A percentile compares a stretch with the other conserved stretches of the same genome.
phyloP scores from a whole-genome alignment of 139 green algal genomes.

The Penium margaritaceum region DNA sequence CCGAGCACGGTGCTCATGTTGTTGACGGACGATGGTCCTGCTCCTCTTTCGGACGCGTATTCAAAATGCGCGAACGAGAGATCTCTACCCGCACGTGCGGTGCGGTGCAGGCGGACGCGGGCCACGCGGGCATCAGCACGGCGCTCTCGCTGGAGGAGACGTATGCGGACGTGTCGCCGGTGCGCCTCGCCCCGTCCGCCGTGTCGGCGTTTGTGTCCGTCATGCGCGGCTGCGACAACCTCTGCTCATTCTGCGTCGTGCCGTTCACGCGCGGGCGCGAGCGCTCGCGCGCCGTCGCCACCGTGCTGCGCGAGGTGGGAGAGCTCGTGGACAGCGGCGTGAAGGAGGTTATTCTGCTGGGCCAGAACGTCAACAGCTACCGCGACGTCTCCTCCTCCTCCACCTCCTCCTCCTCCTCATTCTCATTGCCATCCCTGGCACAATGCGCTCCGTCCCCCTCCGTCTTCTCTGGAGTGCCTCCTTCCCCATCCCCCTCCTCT shows the following conservation, averaged over 20 bases:
- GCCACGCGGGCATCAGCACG: slow-evolving; percentile 64
- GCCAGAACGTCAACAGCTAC: slow-evolving; percentile 89
- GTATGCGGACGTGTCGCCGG: slow-evolving; percentile 75
- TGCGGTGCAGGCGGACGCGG: slow-evolving; percentile 3
- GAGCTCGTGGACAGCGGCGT: slow-evolving; percentile 55
- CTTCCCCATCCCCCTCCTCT: slow-evolving; percentile 1
- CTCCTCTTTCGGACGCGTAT: no score
- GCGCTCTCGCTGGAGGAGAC: slow-evolving; percentile 75
- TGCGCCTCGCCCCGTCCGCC: slow-evolving; percentile 48
- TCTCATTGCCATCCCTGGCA: background rate
- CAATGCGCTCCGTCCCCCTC: background rate
- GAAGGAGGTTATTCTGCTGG: slow-evolving; percentile 69
- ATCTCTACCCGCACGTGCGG: no score
- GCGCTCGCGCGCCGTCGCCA: slow-evolving; percentile 59
- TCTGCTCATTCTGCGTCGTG: slow-evolving; percentile 87
- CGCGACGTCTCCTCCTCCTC: slow-evolving; percentile 11
- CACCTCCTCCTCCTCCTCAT: background rate
- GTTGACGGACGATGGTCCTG: no score
- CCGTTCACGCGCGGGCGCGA: slow-evolving; percentile 73
- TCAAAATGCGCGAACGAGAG: no score
- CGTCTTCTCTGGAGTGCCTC: background rate
- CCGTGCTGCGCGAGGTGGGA: slow-evolving; percentile 67
- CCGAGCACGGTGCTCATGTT: no score
- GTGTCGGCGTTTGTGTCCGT: slow-evolving; percentile 66
- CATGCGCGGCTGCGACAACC: slow-evolving; percentile 87